A percentile compares a stretch with the other conserved stretches of the same genome.
phyloP scores from a whole-genome alignment of 305 asterid species.

The Solanum hybrid region DNA sequence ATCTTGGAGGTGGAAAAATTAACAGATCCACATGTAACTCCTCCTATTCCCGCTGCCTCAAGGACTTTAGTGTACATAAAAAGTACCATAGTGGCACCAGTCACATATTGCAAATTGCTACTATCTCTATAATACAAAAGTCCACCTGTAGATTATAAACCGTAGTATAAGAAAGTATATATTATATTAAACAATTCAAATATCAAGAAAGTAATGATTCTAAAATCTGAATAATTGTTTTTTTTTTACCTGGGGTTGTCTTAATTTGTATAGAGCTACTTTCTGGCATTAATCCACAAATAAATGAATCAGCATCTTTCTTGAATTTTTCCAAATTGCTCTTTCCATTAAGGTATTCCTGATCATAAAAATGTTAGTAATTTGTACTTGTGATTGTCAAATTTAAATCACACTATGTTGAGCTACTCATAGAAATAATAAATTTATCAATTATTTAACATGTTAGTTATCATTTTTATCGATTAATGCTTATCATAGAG shows the following conservation, averaged over 20 bases:
- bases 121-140: slow-evolving; percentile 50
- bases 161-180: not conserved
- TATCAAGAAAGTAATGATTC: not conserved
- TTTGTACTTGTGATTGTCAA: not conserved
- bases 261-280: slow-evolving; percentile 44
- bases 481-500: not conserved
- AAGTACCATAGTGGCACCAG: slow-evolving; percentile 46
- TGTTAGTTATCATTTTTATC: not conserved
- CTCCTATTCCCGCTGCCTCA: slow-evolving; percentile 17
- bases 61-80: slow-evolving; percentile 42
- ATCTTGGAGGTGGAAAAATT: slow-evolving; percentile 34
- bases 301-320: slow-evolving; percentile 51
- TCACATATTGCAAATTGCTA: slow-evolving; percentile 56
- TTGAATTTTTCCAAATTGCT: slow-evolving; percentile 35
- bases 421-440: not conserved
- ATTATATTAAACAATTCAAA: not conserved
- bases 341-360: slow-evolving; percentile 55
- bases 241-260: slow-evolving; percentile 55
- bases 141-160: slow-evolving; percentile 41
- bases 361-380: not conserved
- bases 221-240: not conserved
- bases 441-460: not conserved
- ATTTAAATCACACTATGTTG: not conserved
- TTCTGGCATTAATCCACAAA: slow-evolving; percentile 64
- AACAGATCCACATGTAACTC: slow-evolving; percentile 44